Base-by-base conservation (phyloP, 2,329 filamentous ascomycete genomes). In the Dactylellina sp. region DNA sequence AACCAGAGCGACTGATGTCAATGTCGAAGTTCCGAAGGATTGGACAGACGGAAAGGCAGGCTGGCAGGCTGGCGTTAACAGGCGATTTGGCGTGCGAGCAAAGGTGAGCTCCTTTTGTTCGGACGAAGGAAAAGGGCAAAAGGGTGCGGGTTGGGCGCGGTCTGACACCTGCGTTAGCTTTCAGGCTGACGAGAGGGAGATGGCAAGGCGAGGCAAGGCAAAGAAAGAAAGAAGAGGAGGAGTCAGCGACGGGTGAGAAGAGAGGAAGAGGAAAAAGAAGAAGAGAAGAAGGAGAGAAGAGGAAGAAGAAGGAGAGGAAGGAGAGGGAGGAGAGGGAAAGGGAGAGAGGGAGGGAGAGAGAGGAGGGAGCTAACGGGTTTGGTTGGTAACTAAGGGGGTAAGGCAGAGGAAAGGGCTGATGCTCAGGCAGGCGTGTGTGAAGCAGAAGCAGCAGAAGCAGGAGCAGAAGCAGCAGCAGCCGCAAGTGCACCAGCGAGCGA, bases 101-200 rank as follows among this genome's bases (percentile, higher is more conserved):
- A 52, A 66, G 52, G 62, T 53, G 42, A 44, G 52, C 28, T 56
- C 56, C n/a, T n/a, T n/a, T n/a, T n/a, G n/a, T 16, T 52, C 24
- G 39, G 22, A 42, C 46, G 22, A 18, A 55, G 18, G 46, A 14
- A 12, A 6, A 32, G 46, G 7, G 14, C 20, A 39, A 28, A 37
- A 28, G 24, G 11, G 1, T 2, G 12, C n/a, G 35, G 28, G 28
- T 7, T 53, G 44, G n/a, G n/a, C n/a, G n/a, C n/a, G n/a, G n/a
- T n/a, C n/a, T n/a, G n/a, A n/a, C n/a, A n/a, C n/a, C n/a, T n/a
- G n/a, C n/a, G n/a, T n/a, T n/a, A n/a, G 56, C 50, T 28, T 14
- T 16, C 24, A 59, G 52, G 52, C 53, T 52, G 62, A 66, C 5
- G 44, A 35, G 50, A 35, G 7, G 61, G 39, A 47, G n/a, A n/a